Evolutionary conservation across 2,329 filamentous ascomycete species (phyloP), one percentile per base, ranked within the genome.

Genomic region (Aspergillus japonicus): DNA sequence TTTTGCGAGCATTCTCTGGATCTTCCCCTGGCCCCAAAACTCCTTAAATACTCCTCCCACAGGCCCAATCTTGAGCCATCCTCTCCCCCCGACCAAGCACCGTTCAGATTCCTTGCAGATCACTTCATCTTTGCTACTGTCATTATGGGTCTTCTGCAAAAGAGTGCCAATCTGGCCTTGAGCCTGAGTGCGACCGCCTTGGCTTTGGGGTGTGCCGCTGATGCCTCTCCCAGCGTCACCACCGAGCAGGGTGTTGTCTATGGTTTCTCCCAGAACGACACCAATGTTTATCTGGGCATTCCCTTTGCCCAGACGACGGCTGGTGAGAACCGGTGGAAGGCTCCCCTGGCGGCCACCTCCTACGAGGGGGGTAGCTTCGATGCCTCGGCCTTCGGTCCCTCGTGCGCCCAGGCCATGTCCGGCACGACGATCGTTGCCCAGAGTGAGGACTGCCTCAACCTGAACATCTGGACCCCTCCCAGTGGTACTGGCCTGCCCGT

Each of bases 221-320:
- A 54, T n/a, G 29, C 44, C 16, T 24, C 39, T 7, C 62, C 62
- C 12, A 50, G 29, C n/a, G 60, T 70, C 44, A 63, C 64, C 31
- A 35, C 62, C 39, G 54, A 64, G 11, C 68, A 67, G 56, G 64
- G 66, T 1, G 33, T 64, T 7, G 52, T 73, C 50, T 61, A 66
- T 24, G 69, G 67, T 2, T 69, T 68, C 44, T 55, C 57, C 21
- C 59, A 67, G 49, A 64, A 70, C 33, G 64, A 67, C n/a, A 68
- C 69, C 60, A 54, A 66, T 10, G 68, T 69, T 26, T 63, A 57
- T 48, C 54, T 72, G 39, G 66, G 65, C 44, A 65, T 71, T n/a
- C 66, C 66, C 2, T 68, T 68, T 35, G 66, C 64, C 1, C 51
- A 68, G 50, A 61, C 61, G 8, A 68, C 66, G 4, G 63, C 60